Evolutionary conservation across 768 basidiomycete genomes (phyloP).

Genomic region (Sporobolomyces pararoseus): DNA sequence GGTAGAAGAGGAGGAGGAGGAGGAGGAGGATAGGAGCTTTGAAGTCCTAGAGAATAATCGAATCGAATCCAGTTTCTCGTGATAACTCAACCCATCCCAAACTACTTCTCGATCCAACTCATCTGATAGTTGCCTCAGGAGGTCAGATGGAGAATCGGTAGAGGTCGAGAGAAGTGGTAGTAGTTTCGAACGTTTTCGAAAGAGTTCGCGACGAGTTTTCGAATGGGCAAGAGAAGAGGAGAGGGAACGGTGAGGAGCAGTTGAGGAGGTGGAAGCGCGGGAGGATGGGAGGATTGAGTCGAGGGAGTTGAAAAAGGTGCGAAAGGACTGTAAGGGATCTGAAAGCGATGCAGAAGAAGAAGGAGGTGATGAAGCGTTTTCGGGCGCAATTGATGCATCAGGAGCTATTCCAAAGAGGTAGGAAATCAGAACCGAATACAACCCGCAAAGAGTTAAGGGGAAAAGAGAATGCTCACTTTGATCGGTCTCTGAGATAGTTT

Average conservation of each 20-base stretch:
- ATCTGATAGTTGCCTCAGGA: not conserved
- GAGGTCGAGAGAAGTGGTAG: not conserved
- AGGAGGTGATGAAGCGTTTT: not conserved
- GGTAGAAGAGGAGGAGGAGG: no score
- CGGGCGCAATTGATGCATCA: not conserved
- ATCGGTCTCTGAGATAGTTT: not conserved
- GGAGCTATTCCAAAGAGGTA: no score
- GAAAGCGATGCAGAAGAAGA: not conserved
- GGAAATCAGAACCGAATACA: no score
- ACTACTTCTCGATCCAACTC: not conserved
- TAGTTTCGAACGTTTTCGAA: not conserved
- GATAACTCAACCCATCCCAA: not conserved
- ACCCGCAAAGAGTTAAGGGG: no score
- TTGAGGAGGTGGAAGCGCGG: not conserved
- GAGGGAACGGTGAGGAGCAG: not conserved
- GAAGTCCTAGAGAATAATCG: not conserved
- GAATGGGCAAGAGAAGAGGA: not conserved
- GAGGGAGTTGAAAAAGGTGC: slow-evolving; percentile 1
- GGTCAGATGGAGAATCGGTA: not conserved
- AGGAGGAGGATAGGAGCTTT: no score
- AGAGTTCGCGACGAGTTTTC: not conserved
- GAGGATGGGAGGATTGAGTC: not conserved
- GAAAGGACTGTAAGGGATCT: not conserved
- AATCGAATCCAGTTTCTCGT: slow-evolving; percentile 12
- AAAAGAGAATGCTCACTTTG: not conserved